phyloP scores from a whole-genome alignment of 78 protist species.

The slime mould (Dictyostelium discoideum) region DNA sequence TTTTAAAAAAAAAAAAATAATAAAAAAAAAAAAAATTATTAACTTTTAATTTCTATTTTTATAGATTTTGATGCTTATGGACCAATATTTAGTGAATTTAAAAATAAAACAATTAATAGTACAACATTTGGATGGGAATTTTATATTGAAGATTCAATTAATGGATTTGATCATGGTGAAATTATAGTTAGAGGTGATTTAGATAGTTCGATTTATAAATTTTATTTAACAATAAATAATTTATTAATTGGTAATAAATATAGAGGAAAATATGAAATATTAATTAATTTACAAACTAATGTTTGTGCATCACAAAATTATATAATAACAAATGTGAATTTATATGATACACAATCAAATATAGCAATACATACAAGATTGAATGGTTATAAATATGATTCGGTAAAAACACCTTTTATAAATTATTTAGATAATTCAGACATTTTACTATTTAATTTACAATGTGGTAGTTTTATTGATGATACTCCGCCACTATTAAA shows the following conservation, averaged over 20 bases:
- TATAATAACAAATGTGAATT: not conserved
- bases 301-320: not conserved
- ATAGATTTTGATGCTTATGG: not conserved
- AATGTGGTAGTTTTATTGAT: not conserved
- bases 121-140: not conserved
- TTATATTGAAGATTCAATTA: not conserved
- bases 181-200: not conserved
- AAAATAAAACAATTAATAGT: not conserved
- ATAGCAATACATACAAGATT: not conserved
- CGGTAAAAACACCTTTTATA: not conserved
- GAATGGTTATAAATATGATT: not conserved
- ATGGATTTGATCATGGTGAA: slow-evolving; percentile 17
- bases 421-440: not conserved
- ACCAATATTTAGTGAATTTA: not conserved
- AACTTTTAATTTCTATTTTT: no score
- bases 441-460: not conserved
- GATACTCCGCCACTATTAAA: not conserved
- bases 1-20: no score
- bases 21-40: no score
- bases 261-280: not conserved
- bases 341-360: not conserved
- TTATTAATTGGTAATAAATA: not conserved
- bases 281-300: not conserved
- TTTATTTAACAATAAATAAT: not conserved
- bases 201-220: not conserved